Conservation (phyloP, 192 early-diverging fungal species). For the Jimgerdemannia flammicorona region DNA sequence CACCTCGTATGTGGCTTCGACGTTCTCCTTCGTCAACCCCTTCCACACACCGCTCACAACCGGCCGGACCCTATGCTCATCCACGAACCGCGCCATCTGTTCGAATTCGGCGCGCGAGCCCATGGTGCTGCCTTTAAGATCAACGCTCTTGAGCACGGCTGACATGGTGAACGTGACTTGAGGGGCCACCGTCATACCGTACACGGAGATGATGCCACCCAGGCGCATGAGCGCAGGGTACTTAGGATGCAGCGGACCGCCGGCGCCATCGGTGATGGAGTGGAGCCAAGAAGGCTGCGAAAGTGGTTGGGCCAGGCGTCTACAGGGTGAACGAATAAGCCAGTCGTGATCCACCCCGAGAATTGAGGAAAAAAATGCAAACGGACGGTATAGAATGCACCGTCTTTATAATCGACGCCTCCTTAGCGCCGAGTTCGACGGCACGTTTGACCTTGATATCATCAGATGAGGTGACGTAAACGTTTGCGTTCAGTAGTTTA, state of each 20-base stretch:
- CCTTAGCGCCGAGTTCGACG: constrained; percentile 59
- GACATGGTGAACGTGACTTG: constrained; percentile 40
- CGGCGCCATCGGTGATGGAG: constrained; percentile 64
- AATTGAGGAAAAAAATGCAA: background rate
- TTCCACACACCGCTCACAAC: constrained; percentile 52
- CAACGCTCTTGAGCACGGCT: constrained; percentile 55
- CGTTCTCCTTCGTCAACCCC: constrained; percentile 28
- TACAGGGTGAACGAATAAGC: constrained; percentile 3
- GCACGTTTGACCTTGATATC: constrained; percentile 60
- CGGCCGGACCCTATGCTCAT: constrained; percentile 49
- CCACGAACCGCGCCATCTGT: constrained; percentile 58
- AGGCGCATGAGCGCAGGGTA: constrained; percentile 39
- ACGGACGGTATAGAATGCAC: constrained; percentile 20
- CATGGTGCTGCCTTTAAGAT: constrained; percentile 61
- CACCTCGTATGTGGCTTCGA: constrained; percentile 17
- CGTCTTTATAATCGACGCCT: constrained; percentile 65
- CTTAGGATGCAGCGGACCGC: constrained; percentile 40
- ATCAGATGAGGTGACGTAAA: constrained; percentile 65
- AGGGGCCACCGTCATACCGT: constrained; percentile 56
- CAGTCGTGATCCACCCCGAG: no score
- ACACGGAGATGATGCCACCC: constrained; percentile 55
- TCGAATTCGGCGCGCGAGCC: constrained; percentile 59
- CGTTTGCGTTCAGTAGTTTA: no score
- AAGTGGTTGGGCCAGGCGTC: constrained; percentile 46
- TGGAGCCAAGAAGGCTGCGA: constrained; percentile 32